Evolutionary conservation across 2,329 filamentous ascomycete species (phyloP).

Genomic region (Raffaelea ambrosiae): DNA sequence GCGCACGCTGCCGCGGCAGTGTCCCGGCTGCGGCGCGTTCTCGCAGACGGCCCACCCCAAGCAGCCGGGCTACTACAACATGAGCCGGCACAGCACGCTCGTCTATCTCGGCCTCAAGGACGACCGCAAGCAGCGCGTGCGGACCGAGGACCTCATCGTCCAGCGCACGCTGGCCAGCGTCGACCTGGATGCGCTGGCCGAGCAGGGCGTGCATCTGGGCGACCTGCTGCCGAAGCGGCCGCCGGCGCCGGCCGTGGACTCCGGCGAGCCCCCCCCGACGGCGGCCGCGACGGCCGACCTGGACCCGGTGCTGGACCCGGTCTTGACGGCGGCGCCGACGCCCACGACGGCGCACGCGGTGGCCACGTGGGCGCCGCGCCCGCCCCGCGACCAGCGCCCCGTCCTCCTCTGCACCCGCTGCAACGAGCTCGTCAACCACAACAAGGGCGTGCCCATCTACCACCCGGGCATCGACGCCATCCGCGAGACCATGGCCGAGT

Average conservation of each 20-base stretch:
- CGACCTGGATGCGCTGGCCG: constrained; percentile 26
- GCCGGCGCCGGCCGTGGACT: too few species aligned
- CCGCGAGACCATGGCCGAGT: constrained; percentile 76
- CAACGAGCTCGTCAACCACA: constrained; percentile 72
- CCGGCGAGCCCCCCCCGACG: too few species aligned
- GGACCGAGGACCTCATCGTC: constrained; percentile 38
- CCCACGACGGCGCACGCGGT: too few species aligned
- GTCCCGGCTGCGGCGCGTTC: constrained; percentile 57
- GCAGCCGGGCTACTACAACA: constrained; percentile 50
- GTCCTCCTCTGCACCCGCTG: constrained; percentile 73
- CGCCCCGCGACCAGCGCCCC: too few species aligned
- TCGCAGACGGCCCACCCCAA: constrained; percentile 45
- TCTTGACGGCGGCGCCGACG: too few species aligned
- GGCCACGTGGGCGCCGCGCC: too few species aligned
- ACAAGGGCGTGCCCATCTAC: constrained; percentile 59
- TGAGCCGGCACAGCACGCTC: constrained; percentile 41
- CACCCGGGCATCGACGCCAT: constrained; percentile 78
- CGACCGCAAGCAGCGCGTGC: constrained; percentile 10
- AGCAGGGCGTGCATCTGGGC: constrained; percentile 35
- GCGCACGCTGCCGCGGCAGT: constrained; percentile 42
- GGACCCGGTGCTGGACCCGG: too few species aligned
- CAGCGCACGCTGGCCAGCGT: constrained; percentile 17
- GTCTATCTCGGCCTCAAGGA: constrained; percentile 34
- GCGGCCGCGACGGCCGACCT: too few species aligned
- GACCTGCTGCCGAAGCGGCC: constrained; percentile 20